Evolutionary conservation across 2,329 filamentous ascomycete genomes (phyloP), one percentile per base, ranked within the genome.

Genomic region (Neofusicoccum cordaticola): DNA sequence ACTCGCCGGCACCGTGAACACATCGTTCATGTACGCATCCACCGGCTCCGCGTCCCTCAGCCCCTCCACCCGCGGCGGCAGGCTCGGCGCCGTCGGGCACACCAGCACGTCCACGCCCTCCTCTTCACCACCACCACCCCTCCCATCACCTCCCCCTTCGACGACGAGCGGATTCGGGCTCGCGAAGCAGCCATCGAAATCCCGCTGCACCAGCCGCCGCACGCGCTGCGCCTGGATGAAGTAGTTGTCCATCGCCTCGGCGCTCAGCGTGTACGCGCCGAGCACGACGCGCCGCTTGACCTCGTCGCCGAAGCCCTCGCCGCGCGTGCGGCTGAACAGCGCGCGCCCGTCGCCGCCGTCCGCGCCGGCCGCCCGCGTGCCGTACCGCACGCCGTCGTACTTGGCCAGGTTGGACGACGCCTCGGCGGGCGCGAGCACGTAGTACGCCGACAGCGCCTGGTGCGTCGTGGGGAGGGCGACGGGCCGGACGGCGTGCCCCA

Each of bases 341-440:
- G 77, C 74, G 34, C 70, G 74, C n/a, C 85, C 83, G 8, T 84
- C 83, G 11, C 80, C 82, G 5, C 84, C 81, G 64, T 86, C 86
- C 66, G 88, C 82, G 52, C 82, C 83, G 8, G 72, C 63, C 9
- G 74, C 79, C 35, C 87, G 84, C 19, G 82, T 83, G 1, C 95
- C 95, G 77, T 96, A 99, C 11, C 95, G 90, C n/a, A 98, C 87
- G 19, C 95, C 95, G 71, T 99, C 96, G 76, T 97, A 99, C 75
- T 96, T 97, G 65, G 95, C 92, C 2, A 99, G 86, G 72, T 99
- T 99, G 15, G 94, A 98, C 1, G 92, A 92, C 3, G 95, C 95
- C 78, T 99, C 95, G 15, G 95, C 94, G 0, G 95, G 92, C 0
- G 95, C 96, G 64, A 99, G 88, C 64, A 99, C 86, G 77, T 99